Base-by-base conservation (phyloP, 495 filamentous ascomycete species). In the Aspergillus egyptiacus region DNA sequence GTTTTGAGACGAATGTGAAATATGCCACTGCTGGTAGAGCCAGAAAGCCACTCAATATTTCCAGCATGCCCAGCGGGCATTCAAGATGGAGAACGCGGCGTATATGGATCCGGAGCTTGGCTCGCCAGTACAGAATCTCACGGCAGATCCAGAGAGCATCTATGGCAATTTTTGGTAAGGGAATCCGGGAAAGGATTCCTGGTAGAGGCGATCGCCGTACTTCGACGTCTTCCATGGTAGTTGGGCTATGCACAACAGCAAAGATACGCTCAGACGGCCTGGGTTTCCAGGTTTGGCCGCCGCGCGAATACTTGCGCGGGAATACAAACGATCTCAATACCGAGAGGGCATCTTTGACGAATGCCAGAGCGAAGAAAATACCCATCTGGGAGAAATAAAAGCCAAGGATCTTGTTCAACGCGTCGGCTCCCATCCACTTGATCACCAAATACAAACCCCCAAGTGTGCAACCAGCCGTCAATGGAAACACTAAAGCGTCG, bases 401-500 rank as follows among this genome's bases (percentile, higher is more conserved):
- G 28, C 84, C 83, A 10, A 98, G 69, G 15, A 94, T 79, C 68
- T 85, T 86, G 68, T 91, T 97, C 56, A 98, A 57, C 8, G 93
- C 67, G 8, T 79, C 72, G 0, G 91, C 86, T 54, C 93, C 77
- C 20, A 95, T 75, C 77, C 84, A 94, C 58, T 94, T 88, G 62
- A 97, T 89, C 43, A 96, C 73, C 58, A 91, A 80, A 67, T 96
- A 97, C 10, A 98, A 74, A 0, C 81, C 83, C 23, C 83, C 74
- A 8, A 98, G 78, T 0, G 83, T 79, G 2, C 68, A 50, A 5
- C 83, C 93, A 7, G 89, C 91, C 27, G 86, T 67, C n/a, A 96
- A 54, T 6, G 93, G 93, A 41, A 96, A 85, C 65, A 93, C 71
- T 54, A 97, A 74, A 25, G 89, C 93, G 68, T 97, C 93, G 0